Base-by-base conservation (phyloP, 805 yeast species). In the Brettanomyces bruxellensis region DNA sequence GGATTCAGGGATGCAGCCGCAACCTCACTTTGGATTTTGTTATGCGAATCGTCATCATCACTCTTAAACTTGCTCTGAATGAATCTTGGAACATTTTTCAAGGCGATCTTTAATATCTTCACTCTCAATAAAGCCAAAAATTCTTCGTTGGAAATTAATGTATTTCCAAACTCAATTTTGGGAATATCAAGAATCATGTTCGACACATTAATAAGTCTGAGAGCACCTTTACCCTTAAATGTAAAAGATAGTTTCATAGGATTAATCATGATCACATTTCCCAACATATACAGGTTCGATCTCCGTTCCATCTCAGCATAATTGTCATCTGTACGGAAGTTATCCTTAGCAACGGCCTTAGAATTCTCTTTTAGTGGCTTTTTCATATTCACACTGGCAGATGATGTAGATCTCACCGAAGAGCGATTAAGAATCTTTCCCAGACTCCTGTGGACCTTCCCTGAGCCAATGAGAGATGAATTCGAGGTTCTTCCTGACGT, bases 111-210 rank as follows among this genome's bases (percentile, higher is more conserved):
- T 39, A 81, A 63, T 13, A 83, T 54, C 32, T 78, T 80, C 54
- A 79, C 82, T 59, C 81, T 79, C 45, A 90, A 59, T 30, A 75
- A 71, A 54, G 74, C 60, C 5, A 83, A 69, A 28, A 90, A 66
- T 51, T 90, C 97, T 45, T 81, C 72, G 44, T 77, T 71, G 1
- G 95, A 81, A 83, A 93, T 81, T 3, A 84, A 72, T 65, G 75
- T 77, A 61, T 84, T 78, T 25, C 60, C 53, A 57, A 83, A 78
- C 45, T 69, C 67, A 41, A 88, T 64, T 6, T 64, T 69, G 3
- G 97, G 96, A 44, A 87, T 61, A 5, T 71, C 71, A 42, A 91
- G 66, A 11, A 70, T 73, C 54, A 91, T 78, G 52, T 83, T 77
- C 41, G 88, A 81, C 4, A 91, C 86, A 58, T 89, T 88, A 32